Conservation (phyloP, 768 basidiomycete genomes). For the Leccinum longicurvipes region DNA sequence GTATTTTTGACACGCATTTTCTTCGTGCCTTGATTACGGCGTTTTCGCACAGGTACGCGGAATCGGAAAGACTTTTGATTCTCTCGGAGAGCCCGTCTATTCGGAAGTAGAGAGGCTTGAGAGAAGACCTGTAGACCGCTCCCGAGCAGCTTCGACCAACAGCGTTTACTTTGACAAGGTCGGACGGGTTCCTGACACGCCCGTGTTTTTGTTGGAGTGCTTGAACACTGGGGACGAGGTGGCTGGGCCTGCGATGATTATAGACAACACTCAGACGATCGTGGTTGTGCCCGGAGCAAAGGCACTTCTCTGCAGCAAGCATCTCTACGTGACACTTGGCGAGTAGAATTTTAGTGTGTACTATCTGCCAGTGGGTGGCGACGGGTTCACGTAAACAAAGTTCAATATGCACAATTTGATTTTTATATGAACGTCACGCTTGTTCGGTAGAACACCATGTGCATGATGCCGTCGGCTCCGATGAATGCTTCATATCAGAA, state of each 20-base stretch:
- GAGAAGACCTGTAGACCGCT: constrained; percentile 35
- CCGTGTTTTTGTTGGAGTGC: constrained; percentile 69
- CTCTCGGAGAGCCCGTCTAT: constrained; percentile 75
- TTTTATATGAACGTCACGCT: background rate
- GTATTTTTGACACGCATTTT: background rate
- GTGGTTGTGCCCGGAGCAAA: constrained; percentile 75
- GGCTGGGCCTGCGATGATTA: constrained; percentile 87
- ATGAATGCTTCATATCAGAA: background rate
- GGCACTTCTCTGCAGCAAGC: constrained; percentile 65
- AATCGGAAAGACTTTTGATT: constrained; percentile 86
- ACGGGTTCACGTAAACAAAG: too few species aligned
- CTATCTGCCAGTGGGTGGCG: too few species aligned
- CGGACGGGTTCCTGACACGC: constrained; percentile 74
- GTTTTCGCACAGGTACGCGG: constrained; percentile 62
- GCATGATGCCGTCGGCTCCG: background rate
- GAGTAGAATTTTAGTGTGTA: constrained; percentile 19
- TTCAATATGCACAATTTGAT: background rate
- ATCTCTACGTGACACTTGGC: constrained; percentile 51
- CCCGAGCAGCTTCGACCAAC: constrained; percentile 49
- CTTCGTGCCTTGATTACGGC: background rate
- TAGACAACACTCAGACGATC: constrained; percentile 94
- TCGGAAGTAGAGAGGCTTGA: constrained; percentile 60
- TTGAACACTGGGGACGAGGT: constrained; percentile 70
- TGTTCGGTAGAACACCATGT: background rate
- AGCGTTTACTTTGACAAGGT: constrained; percentile 82